phyloP scores from a whole-genome alignment of 2,329 filamentous ascomycete species.

The Cladobotryum mycophilum region DNA sequence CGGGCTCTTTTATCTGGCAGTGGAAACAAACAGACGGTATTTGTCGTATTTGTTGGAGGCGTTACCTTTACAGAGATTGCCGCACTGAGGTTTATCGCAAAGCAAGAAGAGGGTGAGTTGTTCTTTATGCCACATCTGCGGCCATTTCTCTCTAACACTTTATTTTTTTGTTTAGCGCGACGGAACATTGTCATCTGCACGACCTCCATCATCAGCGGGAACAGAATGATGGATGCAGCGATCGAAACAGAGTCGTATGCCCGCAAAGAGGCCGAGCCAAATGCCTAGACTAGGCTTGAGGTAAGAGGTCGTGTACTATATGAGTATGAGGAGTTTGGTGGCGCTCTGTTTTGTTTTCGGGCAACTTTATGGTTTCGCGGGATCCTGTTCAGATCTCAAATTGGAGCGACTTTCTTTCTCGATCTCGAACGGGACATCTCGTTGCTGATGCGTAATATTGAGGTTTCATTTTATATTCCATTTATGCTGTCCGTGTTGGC shows the following conservation, averaged over 20 bases:
- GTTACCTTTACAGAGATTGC: slow-evolving; percentile 96
- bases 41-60: slow-evolving; percentile 97
- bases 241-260: slow-evolving; percentile 65
- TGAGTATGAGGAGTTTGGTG: slow-evolving; percentile 8
- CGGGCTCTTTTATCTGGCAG: slow-evolving; percentile 76
- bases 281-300: slow-evolving; percentile 10
- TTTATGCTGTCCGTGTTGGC: not conserved
- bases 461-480: slow-evolving; percentile 1
- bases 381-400: not conserved
- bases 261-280: slow-evolving; percentile 28
- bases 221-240: slow-evolving; percentile 79
- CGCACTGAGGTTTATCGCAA: slow-evolving; percentile 81
- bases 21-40: slow-evolving; percentile 72
- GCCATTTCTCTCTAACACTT: slow-evolving; percentile 15
- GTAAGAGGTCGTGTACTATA: slow-evolving; percentile 6
- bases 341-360: slow-evolving; percentile 7
- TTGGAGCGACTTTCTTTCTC: not conserved
- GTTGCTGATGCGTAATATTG: slow-evolving; percentile 9
- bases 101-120: slow-evolving; percentile 64
- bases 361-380: slow-evolving; percentile 1
- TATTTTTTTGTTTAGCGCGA: slow-evolving; percentile 49
- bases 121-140: slow-evolving; percentile 3
- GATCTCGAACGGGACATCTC: slow-evolving; percentile 5
- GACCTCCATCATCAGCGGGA: slow-evolving; percentile 84
- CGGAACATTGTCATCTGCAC: slow-evolving; percentile 87